Evolutionary conservation across 129 eudicot species (phyloP).

Genomic region (Flaveria trinervia): DNA sequence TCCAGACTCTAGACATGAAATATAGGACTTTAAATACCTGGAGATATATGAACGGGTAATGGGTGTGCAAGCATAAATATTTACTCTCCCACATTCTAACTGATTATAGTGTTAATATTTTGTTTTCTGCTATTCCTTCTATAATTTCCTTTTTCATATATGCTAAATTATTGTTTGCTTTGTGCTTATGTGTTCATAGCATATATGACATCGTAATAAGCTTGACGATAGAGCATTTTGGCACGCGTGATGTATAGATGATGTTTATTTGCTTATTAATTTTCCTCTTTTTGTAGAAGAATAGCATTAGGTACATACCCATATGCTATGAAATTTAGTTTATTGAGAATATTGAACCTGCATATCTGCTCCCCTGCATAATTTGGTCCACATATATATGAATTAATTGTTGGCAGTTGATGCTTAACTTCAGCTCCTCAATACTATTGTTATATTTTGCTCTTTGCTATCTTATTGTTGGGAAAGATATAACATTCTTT

Average conservation of each 20-base stretch:
- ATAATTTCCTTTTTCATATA: not conserved
- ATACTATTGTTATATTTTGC: not conserved
- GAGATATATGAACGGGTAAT: too few relatives aligned
- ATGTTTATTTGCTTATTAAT: not conserved
- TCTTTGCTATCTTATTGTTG: not conserved
- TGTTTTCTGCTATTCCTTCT: not conserved
- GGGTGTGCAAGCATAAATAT: not conserved
- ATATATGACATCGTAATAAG: not conserved
- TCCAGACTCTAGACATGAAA: too few relatives aligned
- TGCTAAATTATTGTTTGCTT: not conserved
- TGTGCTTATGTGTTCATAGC: not conserved
- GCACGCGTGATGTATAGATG: not conserved
- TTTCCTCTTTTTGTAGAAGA: conserved; percentile 4
- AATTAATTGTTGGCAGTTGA: not conserved
- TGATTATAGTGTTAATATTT: not conserved
- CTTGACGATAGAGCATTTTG: not conserved
- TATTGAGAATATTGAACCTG: too few relatives aligned
- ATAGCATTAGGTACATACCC: not conserved
- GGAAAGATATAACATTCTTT: not conserved
- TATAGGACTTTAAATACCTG: too few relatives aligned
- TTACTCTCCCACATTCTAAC: not conserved
- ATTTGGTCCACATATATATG: conserved; percentile 6
- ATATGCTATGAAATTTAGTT: not conserved
- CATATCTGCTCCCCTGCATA: not conserved
- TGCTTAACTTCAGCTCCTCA: conserved; percentile 21